Conservation (phyloP, 352 stramenopile genomes). For the Peronosclerospora sorghi region DNA sequence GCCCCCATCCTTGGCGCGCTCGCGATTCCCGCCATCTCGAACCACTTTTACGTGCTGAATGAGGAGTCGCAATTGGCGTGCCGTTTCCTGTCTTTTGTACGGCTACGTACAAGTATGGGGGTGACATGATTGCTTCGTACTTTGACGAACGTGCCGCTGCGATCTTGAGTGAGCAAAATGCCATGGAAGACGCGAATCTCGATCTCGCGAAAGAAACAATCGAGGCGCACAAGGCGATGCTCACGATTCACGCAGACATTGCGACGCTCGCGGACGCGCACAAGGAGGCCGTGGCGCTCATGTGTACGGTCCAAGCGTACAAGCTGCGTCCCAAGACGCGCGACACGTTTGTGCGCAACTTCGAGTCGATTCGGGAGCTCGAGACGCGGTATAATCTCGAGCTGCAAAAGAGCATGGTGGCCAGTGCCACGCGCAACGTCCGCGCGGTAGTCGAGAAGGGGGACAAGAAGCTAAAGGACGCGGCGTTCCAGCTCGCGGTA, state of each 20-base stretch:
- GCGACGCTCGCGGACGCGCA: conserved; percentile 60
- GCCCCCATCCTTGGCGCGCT: conserved; percentile 57
- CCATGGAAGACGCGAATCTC: conserved; percentile 78
- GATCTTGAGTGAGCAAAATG: conserved; percentile 79
- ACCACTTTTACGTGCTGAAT: conserved; percentile 81
- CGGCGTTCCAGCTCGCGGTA: conserved; percentile 76
- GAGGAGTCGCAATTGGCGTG: conserved; percentile 76
- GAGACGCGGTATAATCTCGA: conserved; percentile 73
- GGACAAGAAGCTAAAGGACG: conserved; percentile 79
- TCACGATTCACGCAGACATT: conserved; percentile 82
- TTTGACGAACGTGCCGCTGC: conserved; percentile 66
- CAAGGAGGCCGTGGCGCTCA: conserved; percentile 69
- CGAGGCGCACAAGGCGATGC: conserved; percentile 68
- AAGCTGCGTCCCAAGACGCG: conserved; percentile 84
- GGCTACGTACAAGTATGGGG: conserved; percentile 79
- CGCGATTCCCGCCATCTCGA: conserved; percentile 66
- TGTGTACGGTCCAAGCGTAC: conserved; percentile 78
- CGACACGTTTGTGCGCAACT: conserved; percentile 80
- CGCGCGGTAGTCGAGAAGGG: conserved; percentile 60
- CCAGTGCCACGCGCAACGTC: conserved; percentile 60
- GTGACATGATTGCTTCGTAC: conserved; percentile 74
- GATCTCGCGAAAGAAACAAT: conserved; percentile 73
- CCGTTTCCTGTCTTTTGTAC: conserved; percentile 82
- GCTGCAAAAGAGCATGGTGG: conserved; percentile 78
- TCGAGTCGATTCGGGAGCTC: conserved; percentile 78